These are phyloP conservation scores for Starmera dryadoides DNA, from an alignment of 805 yeast genomes.

Conservation along the genomic window DNA sequence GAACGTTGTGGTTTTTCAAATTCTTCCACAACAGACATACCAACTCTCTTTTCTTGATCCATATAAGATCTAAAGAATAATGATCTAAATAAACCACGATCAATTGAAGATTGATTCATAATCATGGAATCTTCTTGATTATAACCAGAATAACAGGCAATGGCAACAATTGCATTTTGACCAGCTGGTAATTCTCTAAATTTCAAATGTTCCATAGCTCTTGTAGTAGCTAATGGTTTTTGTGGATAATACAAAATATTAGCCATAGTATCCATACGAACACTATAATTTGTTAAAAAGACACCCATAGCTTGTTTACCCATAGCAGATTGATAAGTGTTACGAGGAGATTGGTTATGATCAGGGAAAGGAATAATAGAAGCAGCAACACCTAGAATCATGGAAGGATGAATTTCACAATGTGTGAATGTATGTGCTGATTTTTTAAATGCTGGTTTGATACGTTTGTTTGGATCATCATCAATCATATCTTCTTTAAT, in stretches of 20 bases:
- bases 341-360: constrained; percentile 99
- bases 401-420: constrained; percentile 98
- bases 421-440: constrained; percentile 87
- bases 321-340: constrained; percentile 99
- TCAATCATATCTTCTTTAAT: constrained; percentile 39
- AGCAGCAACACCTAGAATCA: constrained; percentile 98
- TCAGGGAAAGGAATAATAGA: constrained; percentile 99
- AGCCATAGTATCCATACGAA: constrained; percentile 99
- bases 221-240: constrained; percentile 95
- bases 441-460: constrained; percentile 57
- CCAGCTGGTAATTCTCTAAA: constrained; percentile 99
- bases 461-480: constrained; percentile 60
- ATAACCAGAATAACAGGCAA: constrained; percentile 96
- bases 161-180: constrained; percentile 97
- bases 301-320: constrained; percentile 99
- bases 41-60: constrained; percentile 98
- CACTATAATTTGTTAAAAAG: constrained; percentile 86
- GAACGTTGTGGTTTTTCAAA: constrained; percentile 96
- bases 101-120: constrained; percentile 97
- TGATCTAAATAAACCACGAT: constrained; percentile 92
- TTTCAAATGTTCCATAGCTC: constrained; percentile 95
- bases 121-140: constrained; percentile 99
- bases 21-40: constrained; percentile 97
- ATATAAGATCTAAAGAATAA: constrained; percentile 94
- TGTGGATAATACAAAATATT: constrained; percentile 96